Percentiles rank a stretch among this genome's conserved stretches.
Conservation (phyloP, 2,329 filamentous ascomycete species). For the Botrytis paeoniae region DNA sequence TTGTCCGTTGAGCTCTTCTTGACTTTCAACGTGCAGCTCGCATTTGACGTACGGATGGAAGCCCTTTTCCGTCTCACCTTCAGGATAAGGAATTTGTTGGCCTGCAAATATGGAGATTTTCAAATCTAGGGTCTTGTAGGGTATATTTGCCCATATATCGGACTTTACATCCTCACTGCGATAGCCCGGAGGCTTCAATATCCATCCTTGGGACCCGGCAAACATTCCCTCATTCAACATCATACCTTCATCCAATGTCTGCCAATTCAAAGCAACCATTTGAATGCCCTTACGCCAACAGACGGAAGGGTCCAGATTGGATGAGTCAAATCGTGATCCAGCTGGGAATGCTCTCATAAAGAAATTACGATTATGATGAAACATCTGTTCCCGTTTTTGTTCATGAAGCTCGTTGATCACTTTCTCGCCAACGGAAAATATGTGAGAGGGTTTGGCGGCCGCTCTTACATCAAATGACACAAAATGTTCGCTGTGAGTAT, state of each 20-base stretch:
- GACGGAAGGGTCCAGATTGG: conserved; percentile 78
- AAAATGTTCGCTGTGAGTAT: conserved; percentile 84
- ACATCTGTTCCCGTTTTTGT: conserved; percentile 55
- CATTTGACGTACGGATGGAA: conserved; percentile 76
- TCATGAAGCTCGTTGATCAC: conserved; percentile 62
- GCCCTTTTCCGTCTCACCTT: conserved; percentile 44
- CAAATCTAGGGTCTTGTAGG: conserved; percentile 58
- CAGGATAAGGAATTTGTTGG: conserved; percentile 69
- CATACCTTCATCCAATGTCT: conserved; percentile 85
- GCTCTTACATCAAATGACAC: conserved; percentile 64
- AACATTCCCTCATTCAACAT: conserved; percentile 98
- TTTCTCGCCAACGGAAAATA: conserved; percentile 66
- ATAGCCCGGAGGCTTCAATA: conserved; percentile 77
- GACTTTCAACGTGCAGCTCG: conserved; percentile 75
- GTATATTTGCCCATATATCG: conserved; percentile 34
- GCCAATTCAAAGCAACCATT: conserved; percentile 92
- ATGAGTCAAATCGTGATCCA: conserved; percentile 75
- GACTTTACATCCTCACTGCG: conserved; percentile 42
- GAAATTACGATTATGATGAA: conserved; percentile 76
- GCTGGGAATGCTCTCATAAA: conserved; percentile 89
- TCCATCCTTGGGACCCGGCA: conserved; percentile 74
- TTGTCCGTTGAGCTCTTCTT: conserved; percentile 39
- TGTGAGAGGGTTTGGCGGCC: conserved; percentile 57
- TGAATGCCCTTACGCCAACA: conserved; percentile 91
- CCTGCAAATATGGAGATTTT: conserved; percentile 72